Evolutionary conservation across 176 grass and related monocot species (phyloP), one percentile per base, ranked within the genome.

Genomic region (Cenchrus americanus): DNA sequence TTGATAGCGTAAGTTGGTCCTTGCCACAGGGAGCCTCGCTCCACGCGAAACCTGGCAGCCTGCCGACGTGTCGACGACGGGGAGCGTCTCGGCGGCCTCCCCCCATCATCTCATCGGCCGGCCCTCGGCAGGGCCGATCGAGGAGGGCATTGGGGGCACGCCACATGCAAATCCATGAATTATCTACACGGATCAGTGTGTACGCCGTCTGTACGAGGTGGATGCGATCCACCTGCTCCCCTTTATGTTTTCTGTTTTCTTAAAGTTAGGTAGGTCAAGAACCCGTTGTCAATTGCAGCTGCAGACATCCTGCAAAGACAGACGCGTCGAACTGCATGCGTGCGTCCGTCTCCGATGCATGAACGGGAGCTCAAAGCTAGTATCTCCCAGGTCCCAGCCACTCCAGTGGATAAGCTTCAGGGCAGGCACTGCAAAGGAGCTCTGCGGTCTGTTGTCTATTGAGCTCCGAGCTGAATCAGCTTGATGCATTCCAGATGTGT

Each of bases 1-100:
- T 79, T 79, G 76, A 79, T 41, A 50, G 65, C 40, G 52, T 60
- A 40, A 42, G 43, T 62, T 61, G 75, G 83, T 52, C 74, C 54
- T 86, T 70, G 83, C 66, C 46, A 86, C 77, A 47, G 84, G 72
- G 72, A 21, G 73, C 72, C 61, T 77, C 30, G 82, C 82, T 13
- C 72, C 72, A 32, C 62, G 5, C n/a, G 72, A n/a, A 44, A 69
- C 66, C 47, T 5, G 17, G 7, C 49, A 7, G 55, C 66, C 11
- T 7, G 7, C 17, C 24, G 60, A 81, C 70, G 69, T 86, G 85
- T 86, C 77, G 77, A 75, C 13, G 15, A 40, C 5, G 12, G 37
- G 21, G 15, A 15, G 7, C 59, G 15, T 58, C 77, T 57, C 5
- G 53, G 27, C 11, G 26, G 34, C 12, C 7, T 17, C n/a, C 47